phyloP scores from a whole-genome alignment of 164 flowering plant species.

The Hamamelis virginiana region DNA sequence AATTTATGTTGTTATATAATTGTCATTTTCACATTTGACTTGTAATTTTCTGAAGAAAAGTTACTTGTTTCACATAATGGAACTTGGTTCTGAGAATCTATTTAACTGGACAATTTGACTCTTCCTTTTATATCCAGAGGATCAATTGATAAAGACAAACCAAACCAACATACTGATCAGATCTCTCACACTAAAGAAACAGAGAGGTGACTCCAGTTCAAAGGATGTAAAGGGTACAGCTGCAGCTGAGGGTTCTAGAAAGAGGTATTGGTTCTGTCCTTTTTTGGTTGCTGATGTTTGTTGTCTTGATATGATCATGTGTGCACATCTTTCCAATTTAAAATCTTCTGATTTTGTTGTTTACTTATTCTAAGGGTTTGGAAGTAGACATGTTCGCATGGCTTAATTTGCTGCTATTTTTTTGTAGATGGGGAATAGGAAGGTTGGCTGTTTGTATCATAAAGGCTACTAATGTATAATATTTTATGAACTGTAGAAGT shows the following conservation, averaged over 20 bases:
- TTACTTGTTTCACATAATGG: background rate
- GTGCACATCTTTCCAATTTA: too few relatives aligned
- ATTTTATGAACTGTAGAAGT: too few relatives aligned
- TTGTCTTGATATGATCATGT: too few relatives aligned
- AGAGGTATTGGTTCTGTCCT: conserved; percentile 50
- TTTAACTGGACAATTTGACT: conserved; percentile 6
- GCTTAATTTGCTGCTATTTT: background rate
- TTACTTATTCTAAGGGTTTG: too few relatives aligned
- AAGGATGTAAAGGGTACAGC: conserved; percentile 53
- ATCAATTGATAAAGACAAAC: conserved; percentile 79
- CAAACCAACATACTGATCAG: conserved; percentile 86
- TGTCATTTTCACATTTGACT: background rate
- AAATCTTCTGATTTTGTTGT: too few relatives aligned
- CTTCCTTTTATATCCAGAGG: conserved; percentile 40
- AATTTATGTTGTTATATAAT: too few relatives aligned
- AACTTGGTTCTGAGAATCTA: background rate
- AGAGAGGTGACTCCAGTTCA: conserved; percentile 43
- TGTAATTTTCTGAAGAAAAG: background rate
- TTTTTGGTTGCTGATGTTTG: background rate
- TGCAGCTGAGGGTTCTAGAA: conserved; percentile 50
- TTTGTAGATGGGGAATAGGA: background rate
- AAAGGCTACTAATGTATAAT: too few relatives aligned
- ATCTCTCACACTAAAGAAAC: conserved; percentile 68
- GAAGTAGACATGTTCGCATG: background rate
- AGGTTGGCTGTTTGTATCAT: background rate